Conservation (phyloP, 2,329 filamentous ascomycete genomes). For the Colletotrichum acutatum region DNA sequence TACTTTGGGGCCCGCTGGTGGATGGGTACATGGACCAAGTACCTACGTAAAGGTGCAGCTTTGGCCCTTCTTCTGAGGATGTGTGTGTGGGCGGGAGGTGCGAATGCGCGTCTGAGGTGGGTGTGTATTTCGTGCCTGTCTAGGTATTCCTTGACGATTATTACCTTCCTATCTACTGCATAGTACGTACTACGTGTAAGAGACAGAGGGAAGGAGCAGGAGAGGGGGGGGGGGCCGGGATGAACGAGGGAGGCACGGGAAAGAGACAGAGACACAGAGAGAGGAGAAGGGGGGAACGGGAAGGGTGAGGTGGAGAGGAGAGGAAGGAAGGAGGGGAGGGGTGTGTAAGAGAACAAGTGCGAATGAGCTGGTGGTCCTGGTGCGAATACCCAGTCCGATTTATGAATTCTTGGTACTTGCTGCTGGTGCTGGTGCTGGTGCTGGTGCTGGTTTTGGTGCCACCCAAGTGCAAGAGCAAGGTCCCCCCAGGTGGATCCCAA, state of each 20-base stretch:
- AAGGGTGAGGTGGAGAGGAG: background rate
- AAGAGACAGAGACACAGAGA: background rate
- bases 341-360: constrained; percentile 1
- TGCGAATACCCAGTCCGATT: no score
- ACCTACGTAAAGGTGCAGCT: constrained; percentile 4
- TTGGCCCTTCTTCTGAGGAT: background rate
- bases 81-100: background rate
- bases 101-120: background rate
- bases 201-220: background rate
- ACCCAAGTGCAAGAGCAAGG: constrained; percentile 1
- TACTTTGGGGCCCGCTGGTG: constrained; percentile 3
- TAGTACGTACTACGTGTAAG: background rate
- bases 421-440: background rate
- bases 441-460: background rate
- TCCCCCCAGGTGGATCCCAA: background rate
- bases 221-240: background rate
- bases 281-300: background rate
- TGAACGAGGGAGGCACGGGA: background rate
- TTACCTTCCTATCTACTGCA: no score
- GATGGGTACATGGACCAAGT: background rate
- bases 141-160: no score
- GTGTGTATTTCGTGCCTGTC: no score
- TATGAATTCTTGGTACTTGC: no score
- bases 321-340: background rate
- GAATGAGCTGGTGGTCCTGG: background rate